Evolutionary conservation across 176 grass and related monocot species (phyloP).

Genomic region (Carex littledalei): DNA sequence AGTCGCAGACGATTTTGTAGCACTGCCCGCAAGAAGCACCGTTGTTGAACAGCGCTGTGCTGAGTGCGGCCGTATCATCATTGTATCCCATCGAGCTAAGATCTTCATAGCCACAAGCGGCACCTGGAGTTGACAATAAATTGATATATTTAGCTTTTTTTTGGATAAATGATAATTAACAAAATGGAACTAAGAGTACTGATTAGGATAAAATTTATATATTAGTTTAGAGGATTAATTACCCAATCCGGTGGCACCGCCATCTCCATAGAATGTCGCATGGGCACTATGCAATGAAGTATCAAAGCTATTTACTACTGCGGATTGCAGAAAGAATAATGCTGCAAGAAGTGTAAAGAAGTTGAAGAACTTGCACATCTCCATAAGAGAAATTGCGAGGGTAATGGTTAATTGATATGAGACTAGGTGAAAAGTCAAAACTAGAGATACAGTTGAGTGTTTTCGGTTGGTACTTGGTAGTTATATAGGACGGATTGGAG

Average conservation of each 20-base stretch:
- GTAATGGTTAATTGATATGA: neutral
- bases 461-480: neutral
- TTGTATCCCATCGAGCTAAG: slow-evolving; percentile 42
- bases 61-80: slow-evolving; percentile 30
- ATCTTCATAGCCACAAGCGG: slow-evolving; percentile 42
- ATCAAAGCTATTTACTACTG: neutral
- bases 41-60: slow-evolving; percentile 30
- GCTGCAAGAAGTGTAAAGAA: neutral
- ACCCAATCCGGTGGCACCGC: neutral
- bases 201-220: no score
- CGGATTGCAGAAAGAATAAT: neutral
- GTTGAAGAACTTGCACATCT: slow-evolving; percentile 6
- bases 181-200: no score
- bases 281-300: neutral
- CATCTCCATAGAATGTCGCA: slow-evolving; percentile 50
- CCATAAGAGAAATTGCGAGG: neutral
- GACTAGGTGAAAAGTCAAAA: neutral
- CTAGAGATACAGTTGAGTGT: neutral
- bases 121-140: neutral
- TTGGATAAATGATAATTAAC: no score
- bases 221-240: no score
- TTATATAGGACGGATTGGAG: slow-evolving; percentile 8
- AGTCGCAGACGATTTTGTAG: slow-evolving; percentile 38
- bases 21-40: slow-evolving; percentile 38
- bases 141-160: no score